phyloP scores from a whole-genome alignment of 2,329 filamentous ascomycete species.

The Pseudomassariella vexata region DNA sequence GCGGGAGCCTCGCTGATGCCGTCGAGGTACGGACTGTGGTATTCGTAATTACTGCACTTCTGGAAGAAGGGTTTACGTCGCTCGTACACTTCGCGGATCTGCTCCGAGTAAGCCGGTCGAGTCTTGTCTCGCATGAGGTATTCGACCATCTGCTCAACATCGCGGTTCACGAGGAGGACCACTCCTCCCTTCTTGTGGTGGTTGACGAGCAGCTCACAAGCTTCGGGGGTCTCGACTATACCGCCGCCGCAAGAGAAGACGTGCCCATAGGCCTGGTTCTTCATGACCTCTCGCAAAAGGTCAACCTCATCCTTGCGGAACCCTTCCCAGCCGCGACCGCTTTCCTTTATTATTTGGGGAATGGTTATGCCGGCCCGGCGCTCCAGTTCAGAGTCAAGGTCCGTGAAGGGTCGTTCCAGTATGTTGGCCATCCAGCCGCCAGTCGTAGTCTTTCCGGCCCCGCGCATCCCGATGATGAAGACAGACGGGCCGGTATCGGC shows the following conservation, averaged over 20 bases:
- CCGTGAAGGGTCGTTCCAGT: conserved; percentile 71
- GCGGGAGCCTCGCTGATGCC: conserved; percentile 42
- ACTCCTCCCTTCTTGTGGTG: conserved; percentile 74
- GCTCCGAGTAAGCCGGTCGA: conserved; percentile 84
- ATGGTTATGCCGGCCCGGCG: conserved; percentile 67
- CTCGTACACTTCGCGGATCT: conserved; percentile 87
- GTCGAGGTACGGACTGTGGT: conserved; percentile 68
- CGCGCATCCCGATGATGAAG: conserved; percentile 95
- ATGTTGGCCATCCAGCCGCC: conserved; percentile 78
- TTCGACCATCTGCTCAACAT: conserved; percentile 81
- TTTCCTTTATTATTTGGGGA: conserved; percentile 71
- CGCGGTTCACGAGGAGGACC: conserved; percentile 80
- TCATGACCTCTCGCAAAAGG: conserved; percentile 67
- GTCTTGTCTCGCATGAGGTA: conserved; percentile 87
- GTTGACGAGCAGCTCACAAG: conserved; percentile 66
- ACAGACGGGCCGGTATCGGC: conserved; percentile 57
- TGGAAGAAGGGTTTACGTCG: conserved; percentile 85
- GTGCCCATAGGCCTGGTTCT: conserved; percentile 67
- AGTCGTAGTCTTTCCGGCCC: conserved; percentile 91
- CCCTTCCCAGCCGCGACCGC: conserved; percentile 71
- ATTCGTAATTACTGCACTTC: conserved; percentile 90
- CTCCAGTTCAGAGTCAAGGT: conserved; percentile 86
- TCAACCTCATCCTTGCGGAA: conserved; percentile 77
- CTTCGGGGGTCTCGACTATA: conserved; percentile 79
- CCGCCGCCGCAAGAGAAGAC: conserved; percentile 94